phyloP scores from a whole-genome alignment of 2,329 filamentous ascomycete genomes.

The Ophiostoma montium region DNA sequence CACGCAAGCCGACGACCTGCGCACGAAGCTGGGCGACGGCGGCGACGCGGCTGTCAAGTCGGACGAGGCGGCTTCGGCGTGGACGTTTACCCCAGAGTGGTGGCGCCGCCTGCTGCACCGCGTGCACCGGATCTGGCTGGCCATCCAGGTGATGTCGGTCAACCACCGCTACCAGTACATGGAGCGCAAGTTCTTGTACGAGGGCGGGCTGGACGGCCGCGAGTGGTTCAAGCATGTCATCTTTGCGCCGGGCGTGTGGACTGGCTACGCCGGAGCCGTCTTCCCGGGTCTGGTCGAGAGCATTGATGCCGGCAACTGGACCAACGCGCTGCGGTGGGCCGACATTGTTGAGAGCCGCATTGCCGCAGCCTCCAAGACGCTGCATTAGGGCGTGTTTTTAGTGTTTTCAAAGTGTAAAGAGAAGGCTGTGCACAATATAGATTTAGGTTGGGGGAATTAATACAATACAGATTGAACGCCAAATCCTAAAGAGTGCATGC shows the following conservation, averaged over 20 bases:
- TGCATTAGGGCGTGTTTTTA: conserved; percentile 17
- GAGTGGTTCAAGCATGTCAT: conserved; percentile 65
- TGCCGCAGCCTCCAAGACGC: conserved; percentile 28
- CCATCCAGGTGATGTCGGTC: conserved; percentile 22
- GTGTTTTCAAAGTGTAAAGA: too few species aligned
- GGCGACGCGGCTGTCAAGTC: too few species aligned
- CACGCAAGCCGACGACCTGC: conserved; percentile 25
- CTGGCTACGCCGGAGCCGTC: conserved; percentile 67
- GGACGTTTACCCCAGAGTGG: conserved; percentile 32
- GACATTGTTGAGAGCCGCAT: conserved; percentile 42
- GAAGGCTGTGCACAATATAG: not conserved
- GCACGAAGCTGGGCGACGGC: conserved; percentile 23
- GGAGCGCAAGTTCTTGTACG: conserved; percentile 67
- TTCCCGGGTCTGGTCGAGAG: conserved; percentile 50
- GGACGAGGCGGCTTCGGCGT: not conserved
- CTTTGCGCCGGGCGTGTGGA: conserved; percentile 63
- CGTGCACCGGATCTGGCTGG: conserved; percentile 32
- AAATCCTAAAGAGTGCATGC: too few species aligned
- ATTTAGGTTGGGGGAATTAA: too few species aligned
- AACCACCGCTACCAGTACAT: conserved; percentile 77
- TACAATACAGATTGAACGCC: too few species aligned
- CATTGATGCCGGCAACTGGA: conserved; percentile 44
- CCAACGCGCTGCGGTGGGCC: conserved; percentile 44
- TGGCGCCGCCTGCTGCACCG: conserved; percentile 47
- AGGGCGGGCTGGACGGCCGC: conserved; percentile 61